Conservation (phyloP, 176 grass and related monocot species). For the Guadua angustifolia region DNA sequence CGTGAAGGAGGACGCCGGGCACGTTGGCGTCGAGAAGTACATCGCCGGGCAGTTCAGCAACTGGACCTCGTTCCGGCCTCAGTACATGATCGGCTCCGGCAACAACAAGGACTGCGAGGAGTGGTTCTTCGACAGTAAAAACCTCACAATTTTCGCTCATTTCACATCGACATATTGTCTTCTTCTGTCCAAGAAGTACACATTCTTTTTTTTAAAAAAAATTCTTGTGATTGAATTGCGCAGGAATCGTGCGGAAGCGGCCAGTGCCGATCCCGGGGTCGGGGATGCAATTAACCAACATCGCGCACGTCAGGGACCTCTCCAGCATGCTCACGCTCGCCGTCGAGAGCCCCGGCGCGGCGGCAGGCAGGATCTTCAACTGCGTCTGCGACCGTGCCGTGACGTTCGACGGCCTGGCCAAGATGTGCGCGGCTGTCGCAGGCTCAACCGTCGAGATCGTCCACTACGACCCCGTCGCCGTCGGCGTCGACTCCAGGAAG, state of each 20-base stretch:
- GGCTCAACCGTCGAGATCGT: conserved; percentile 53
- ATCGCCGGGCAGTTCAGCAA: conserved; percentile 67
- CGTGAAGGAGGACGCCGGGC: conserved; percentile 81
- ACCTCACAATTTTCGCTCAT: neutral
- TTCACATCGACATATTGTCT: neutral
- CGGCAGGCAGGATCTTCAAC: conserved; percentile 72
- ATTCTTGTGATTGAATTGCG: neutral
- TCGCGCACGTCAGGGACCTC: conserved; percentile 75
- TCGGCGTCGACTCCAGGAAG: conserved; percentile 74
- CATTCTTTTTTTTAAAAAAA: neutral
- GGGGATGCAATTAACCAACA: conserved; percentile 92
- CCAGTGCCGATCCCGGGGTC: conserved; percentile 87
- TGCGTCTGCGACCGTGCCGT: conserved; percentile 84
- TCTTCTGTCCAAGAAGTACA: neutral
- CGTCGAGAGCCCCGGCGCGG: conserved; percentile 54
- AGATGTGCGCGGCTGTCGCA: conserved; percentile 70
- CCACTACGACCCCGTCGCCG: conserved; percentile 78
- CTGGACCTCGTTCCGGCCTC: conserved; percentile 83
- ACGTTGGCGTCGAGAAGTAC: conserved; percentile 87
- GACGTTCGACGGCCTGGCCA: conserved; percentile 79
- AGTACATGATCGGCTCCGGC: conserved; percentile 97
- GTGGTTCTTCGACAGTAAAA: conserved; percentile 96
- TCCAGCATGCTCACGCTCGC: conserved; percentile 80
- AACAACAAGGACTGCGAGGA: conserved; percentile 99
- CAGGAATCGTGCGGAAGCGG: conserved; percentile 77